Evolutionary conservation across 2,329 filamentous ascomycete species (phyloP).

Genomic region (Mycogone perniciosa): DNA sequence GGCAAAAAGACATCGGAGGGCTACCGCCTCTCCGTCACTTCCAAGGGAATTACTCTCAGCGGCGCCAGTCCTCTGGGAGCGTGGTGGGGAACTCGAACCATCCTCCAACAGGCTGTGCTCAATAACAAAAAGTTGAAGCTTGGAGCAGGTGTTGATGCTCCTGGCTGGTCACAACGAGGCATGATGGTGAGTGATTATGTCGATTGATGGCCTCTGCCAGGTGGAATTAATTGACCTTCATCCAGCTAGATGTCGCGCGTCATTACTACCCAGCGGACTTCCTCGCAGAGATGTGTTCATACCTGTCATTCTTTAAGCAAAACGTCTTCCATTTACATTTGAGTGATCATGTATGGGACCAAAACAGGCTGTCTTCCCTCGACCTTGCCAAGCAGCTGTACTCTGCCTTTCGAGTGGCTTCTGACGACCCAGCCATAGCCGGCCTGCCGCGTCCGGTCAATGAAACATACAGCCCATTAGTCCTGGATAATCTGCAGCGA

Average conservation of each 20-base stretch:
- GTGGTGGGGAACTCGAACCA: slow-evolving; percentile 52
- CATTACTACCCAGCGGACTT: slow-evolving; percentile 24
- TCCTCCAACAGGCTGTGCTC: slow-evolving; percentile 46
- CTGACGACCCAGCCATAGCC: slow-evolving; percentile 21
- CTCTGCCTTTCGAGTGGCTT: slow-evolving; percentile 36
- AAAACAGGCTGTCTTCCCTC: slow-evolving; percentile 41
- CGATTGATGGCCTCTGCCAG: background rate
- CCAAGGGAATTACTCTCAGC: slow-evolving; percentile 37
- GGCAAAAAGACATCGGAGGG: slow-evolving; percentile 43
- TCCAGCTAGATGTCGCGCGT: slow-evolving; percentile 18
- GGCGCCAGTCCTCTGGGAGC: slow-evolving; percentile 49
- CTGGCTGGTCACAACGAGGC: slow-evolving; percentile 12
- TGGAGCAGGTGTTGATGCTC: slow-evolving; percentile 5
- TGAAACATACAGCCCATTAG: slow-evolving; percentile 21
- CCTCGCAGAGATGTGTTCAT: slow-evolving; percentile 38
- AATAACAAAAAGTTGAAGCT: slow-evolving; percentile 15
- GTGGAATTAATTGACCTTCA: background rate
- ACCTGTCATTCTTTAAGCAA: slow-evolving; percentile 43
- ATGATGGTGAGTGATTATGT: slow-evolving; percentile 9
- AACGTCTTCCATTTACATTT: slow-evolving; percentile 44
- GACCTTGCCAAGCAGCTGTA: slow-evolving; percentile 40
- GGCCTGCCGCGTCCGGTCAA: slow-evolving; percentile 39
- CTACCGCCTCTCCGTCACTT: slow-evolving; percentile 39
- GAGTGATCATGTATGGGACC: slow-evolving; percentile 45
- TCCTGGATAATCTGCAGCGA: slow-evolving; percentile 42